Base-by-base conservation (phyloP, 116 monocot genomes). In the Phalaenopsis hybrid region DNA sequence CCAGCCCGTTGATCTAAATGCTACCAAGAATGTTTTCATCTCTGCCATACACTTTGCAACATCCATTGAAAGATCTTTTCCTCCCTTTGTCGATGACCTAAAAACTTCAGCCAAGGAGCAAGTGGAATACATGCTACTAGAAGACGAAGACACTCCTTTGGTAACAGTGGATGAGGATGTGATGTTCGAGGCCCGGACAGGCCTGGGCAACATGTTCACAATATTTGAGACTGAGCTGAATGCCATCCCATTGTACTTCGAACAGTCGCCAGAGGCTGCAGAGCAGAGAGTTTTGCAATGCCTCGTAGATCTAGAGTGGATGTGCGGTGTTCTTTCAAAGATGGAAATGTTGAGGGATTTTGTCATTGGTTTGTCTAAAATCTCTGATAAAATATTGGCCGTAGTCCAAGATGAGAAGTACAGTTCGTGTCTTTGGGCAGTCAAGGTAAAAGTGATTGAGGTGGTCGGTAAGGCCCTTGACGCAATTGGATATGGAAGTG, bases 21-120 rank as follows among this genome's bases (percentile, higher is more conserved):
- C 91, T 23, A 84, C 91, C 0, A 94, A 97, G 88, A 90, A 89
- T 75, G 91, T 97, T 23, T 88, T 97, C 72, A 82, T 94, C 48
- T 92, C 94, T 43, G 97, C 97, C 25, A 90, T 97, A 84, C 91
- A 84, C 58, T 92, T 97, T 75, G 94, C 97, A 43, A 91, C 89
- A 1, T 48, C 86, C 0, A 37, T 85, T 9, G 83, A 89, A 43
- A 73, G 20, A 63, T 78, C 90, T 63, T 74, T 89, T 84, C 86
- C 87, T 83, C 89, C 90, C 37, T 96, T 93, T n/a, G 48, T 55
- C 6, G 89, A 89, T 83, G 96, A 96, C 41, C 81, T 97, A 57
- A 97, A 89, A 80, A 90, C 85, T 81, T 97, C 97, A 33, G 97
- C 97, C 72, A 94, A 94, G 79, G 97, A 97, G 80, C 97, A 97